phyloP scores from a whole-genome alignment of 768 basidiomycete genomes.

The Leccinum subtestaceum region DNA sequence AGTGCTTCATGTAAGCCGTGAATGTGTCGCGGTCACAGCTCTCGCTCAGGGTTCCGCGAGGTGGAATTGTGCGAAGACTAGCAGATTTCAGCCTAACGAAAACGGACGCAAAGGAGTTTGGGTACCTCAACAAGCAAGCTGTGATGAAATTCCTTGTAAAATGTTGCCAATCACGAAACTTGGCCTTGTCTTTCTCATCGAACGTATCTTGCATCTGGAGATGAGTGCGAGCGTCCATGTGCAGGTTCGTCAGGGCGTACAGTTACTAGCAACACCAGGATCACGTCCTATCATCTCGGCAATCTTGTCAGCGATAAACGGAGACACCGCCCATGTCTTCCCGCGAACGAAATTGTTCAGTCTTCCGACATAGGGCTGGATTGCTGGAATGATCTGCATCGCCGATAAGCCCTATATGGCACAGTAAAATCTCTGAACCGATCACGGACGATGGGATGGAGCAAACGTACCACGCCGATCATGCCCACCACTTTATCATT shows the following conservation, averaged over 20 bases:
- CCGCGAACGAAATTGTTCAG: conserved; percentile 57
- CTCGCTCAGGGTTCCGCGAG: conserved; percentile 36
- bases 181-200: conserved; percentile 49
- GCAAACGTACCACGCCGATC: conserved; percentile 48
- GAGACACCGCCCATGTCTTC: conserved; percentile 53
- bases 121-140: conserved; percentile 40
- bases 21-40: conserved; percentile 35
- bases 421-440: neutral
- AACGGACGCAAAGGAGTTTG: neutral
- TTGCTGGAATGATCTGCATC: conserved; percentile 53
- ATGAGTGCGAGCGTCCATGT: neutral
- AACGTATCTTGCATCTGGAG: conserved; percentile 27
- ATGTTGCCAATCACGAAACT: conserved; percentile 47
- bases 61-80: conserved; percentile 40
- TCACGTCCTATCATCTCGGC: conserved; percentile 38
- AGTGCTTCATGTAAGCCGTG: conserved; percentile 44
- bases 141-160: conserved; percentile 48
- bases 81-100: neutral
- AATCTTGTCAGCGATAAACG: conserved; percentile 43
- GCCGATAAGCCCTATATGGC: conserved; percentile 56
- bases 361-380: conserved; percentile 50
- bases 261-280: conserved; percentile 37
- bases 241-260: conserved; percentile 25
- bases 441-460: neutral
- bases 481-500: conserved; percentile 54